Evolutionary conservation across 495 filamentous ascomycete species (phyloP), one percentile per base, ranked within the genome.

Genomic region (Trypethelium eluteriae): DNA sequence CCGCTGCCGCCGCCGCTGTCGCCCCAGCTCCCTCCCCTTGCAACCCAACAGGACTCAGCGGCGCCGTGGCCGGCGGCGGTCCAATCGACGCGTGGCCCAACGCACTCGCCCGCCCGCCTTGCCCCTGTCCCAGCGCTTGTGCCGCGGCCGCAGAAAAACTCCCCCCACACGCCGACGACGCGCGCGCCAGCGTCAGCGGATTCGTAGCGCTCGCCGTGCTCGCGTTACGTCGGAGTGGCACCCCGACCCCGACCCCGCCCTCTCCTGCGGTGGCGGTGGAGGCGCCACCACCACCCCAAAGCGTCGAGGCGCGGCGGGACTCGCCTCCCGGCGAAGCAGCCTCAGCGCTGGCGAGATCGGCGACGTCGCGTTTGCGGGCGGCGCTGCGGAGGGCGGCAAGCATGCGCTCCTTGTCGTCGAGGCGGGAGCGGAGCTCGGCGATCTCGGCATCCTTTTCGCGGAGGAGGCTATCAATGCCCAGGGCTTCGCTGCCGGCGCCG

Each of bases 371-470:
- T 67, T 96, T 94, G 44, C 92, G 83, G 18, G 92, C 86, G 7
- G 93, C 91, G 62, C 83, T 93, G n/a, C 92, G 86, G 56, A 98
- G 81, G 0, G 94, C 94, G 16, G 86, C 79, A 38, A 98, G 81
- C 95, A 98, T 98, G 16, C 87, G 85, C 73, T 96, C 93, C 73
- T 98, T 97, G 78, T 98, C 95, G 70, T 98, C 94, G 2, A 98
- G 83, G 66, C 91, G 86, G 34, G 92, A 89, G 14, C 92, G 85
- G 38, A 98, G 84, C 70, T 96, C 93, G 38, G 88, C 86, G 71
- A 98, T 97, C 75, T 98, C 94, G 65, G 88, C 85, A 72, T 98
- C 94, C 74, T 94, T 97, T 71, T 97, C 94, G 70, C 86, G 87
- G 38, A 98, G 75, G 38, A 91, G 68, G 49, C 85, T 75, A 38